Percentiles rank a stretch among this genome's conserved stretches.
phyloP scores from a whole-genome alignment of 768 basidiomycete genomes.

The Macrolepiota albuminosa region DNA sequence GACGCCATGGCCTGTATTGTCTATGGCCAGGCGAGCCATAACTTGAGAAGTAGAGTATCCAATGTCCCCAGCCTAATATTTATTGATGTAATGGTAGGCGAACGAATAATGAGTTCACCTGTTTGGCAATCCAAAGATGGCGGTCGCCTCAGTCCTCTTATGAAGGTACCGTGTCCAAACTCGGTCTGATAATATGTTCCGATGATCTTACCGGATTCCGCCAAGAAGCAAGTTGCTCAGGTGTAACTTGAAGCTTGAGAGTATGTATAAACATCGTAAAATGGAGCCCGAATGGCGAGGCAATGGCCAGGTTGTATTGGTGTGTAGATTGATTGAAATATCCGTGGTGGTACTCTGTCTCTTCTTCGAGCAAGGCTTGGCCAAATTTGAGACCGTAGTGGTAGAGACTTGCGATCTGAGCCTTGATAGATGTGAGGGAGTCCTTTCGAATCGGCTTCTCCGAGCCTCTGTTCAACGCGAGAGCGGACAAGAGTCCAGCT shows the following conservation, averaged over 20 bases:
- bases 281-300: conserved; percentile 19
- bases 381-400: conserved; percentile 20
- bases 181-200: conserved; percentile 18
- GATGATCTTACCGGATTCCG: conserved; percentile 17
- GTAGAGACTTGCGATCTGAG: conserved; percentile 15
- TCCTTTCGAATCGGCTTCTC: conserved; percentile 4
- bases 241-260: not conserved
- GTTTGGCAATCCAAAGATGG: conserved; percentile 19
- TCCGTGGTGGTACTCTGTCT: conserved; percentile 12
- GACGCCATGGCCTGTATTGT: not conserved
- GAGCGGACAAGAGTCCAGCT: conserved; percentile 6
- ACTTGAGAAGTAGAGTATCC: conserved; percentile 21
- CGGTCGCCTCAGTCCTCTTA: conserved; percentile 23
- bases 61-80: conserved; percentile 22
- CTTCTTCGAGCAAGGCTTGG: conserved; percentile 17
- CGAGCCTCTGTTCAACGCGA: conserved; percentile 13
- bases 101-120: conserved; percentile 22
- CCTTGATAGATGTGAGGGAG: conserved; percentile 16
- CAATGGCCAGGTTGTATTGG: conserved; percentile 15
- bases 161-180: conserved; percentile 23
- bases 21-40: conserved; percentile 16
- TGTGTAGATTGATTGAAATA: conserved; percentile 13
- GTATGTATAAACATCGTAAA: not conserved
- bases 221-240: conserved; percentile 19
- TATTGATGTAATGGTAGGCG: conserved; percentile 19